Evolutionary conservation across 441 rosid species (phyloP), one percentile per base, ranked within the genome.

Genomic region (Metrosideros polymorpha): DNA sequence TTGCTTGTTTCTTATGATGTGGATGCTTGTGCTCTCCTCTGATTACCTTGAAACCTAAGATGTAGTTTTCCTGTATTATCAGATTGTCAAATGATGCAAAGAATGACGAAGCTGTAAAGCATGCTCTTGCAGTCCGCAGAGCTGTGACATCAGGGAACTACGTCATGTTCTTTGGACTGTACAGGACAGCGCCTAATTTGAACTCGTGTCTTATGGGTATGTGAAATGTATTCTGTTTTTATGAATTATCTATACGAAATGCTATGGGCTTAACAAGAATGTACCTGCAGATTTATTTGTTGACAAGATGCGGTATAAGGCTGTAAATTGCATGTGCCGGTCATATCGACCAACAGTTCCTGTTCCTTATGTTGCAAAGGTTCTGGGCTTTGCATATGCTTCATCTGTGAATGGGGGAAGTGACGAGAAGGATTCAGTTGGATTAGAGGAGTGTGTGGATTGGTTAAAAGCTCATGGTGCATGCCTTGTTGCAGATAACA

Each of bases 381-480:
- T 97, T 85, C 86, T 98, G 89, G 99, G 99, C 35, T 97, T 98
- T 89, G 82, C 89, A 30, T 79, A 89, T 84, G 84, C 85, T 82
- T 53, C 59, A 27, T 82, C 82, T 39, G 76, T 89, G 61, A 89
- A 82, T 88, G 96, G 93, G 86, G 95, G 91, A 86, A 90, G 19
- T 85, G 96, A 90, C 50, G 96, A 90, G 84, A 92, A 87, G 90
- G 96, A 92, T 59, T 88, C 87, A 0, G 94, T 86, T 87, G 94
- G 96, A 84, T 57, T 92, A 86, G 98, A 92, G 66, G 99, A 94
- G 61, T 98, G 99, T 86, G 88, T 91, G 54, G 99, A 95, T 85
- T 98, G 99, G 99, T 92, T 98, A 86, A 98, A 94, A 90, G 90
- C 95, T 52, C 99, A 98, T 66, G 99, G 99, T 55, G 99, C 98